Conservation (phyloP, 805 yeast genomes). For the Nakazawaea sp. region DNA sequence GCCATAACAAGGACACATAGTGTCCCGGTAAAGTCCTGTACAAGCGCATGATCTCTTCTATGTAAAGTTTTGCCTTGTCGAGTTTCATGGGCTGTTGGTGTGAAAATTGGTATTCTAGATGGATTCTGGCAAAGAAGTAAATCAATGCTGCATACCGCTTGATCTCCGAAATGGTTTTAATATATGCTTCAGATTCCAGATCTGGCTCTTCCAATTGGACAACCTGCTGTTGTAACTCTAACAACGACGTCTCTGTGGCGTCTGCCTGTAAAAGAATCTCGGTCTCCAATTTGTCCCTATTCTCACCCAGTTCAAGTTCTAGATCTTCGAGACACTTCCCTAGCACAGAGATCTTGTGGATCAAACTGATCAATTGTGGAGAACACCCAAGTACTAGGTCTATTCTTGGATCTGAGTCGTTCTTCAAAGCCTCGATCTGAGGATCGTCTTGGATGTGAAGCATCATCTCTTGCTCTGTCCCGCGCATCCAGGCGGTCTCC, state of each 20-base stretch:
- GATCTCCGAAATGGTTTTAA: constrained; percentile 29
- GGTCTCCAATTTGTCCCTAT: constrained; percentile 12
- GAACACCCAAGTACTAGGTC: constrained; percentile 34
- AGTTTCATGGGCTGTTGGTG: constrained; percentile 12
- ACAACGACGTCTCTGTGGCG: constrained; percentile 20
- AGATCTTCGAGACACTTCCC: constrained; percentile 30
- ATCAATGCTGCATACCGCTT: constrained; percentile 27
- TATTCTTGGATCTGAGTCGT: constrained; percentile 26
- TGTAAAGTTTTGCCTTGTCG: constrained; percentile 13
- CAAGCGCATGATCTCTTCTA: constrained; percentile 18
- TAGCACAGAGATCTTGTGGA: constrained; percentile 28
- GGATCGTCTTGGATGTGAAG: constrained; percentile 22
- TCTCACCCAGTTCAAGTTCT: constrained; percentile 17
- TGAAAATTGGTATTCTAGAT: constrained; percentile 19
- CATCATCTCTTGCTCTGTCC: constrained; percentile 10
- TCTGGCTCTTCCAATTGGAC: constrained; percentile 14
- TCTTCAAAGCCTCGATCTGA: constrained; percentile 23
- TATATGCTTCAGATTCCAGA: constrained; percentile 15
- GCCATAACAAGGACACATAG: constrained; percentile 33
- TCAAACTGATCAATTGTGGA: constrained; percentile 28
- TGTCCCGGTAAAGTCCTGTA: constrained; percentile 20
- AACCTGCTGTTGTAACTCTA: constrained; percentile 18
- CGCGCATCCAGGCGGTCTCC: constrained; percentile 31
- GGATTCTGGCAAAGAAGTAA: constrained; percentile 29
- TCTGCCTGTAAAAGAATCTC: constrained; percentile 22